A percentile compares a stretch with the other conserved stretches of the same genome.
These are phyloP conservation scores for Bassia scoparia DNA, from an alignment of 148 eudicot genomes.

Conservation along the genomic window DNA sequence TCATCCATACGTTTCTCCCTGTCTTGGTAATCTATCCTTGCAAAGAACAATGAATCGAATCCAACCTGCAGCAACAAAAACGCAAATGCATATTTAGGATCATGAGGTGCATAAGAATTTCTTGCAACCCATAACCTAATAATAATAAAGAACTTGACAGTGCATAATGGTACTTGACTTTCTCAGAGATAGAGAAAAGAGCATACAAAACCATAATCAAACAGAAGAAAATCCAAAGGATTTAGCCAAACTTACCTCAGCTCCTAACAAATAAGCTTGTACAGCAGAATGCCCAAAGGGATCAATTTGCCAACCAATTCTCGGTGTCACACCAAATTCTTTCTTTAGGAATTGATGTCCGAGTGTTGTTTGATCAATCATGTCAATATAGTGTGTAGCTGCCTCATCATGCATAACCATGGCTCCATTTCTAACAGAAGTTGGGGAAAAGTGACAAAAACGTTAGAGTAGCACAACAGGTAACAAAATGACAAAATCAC, in stretches of 20 bases:
- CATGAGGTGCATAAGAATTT: not conserved
- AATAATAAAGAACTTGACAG: not conserved
- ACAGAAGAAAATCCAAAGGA: conserved; percentile 1
- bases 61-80: conserved; percentile 64
- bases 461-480: not conserved
- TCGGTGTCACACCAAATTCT: conserved; percentile 76
- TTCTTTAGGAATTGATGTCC: conserved; percentile 78
- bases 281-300: conserved; percentile 99
- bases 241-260: conserved; percentile 55
- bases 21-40: conserved; percentile 95
- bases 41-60: conserved; percentile 88
- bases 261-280: conserved; percentile 94
- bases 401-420: conserved; percentile 99
- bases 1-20: conserved; percentile 71
- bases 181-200: not conserved
- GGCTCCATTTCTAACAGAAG: conserved; percentile 76
- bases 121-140: not conserved
- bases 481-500: not conserved
- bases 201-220: not conserved
- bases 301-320: conserved; percentile 99
- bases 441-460: conserved; percentile 2
- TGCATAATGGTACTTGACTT: conserved; percentile 6
- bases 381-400: conserved; percentile 86
- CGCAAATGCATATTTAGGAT: conserved; percentile 1
- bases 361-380: conserved; percentile 96